These are phyloP conservation scores for Claviceps purpurea DNA, from an alignment of 2,329 filamentous ascomycete genomes.

Conservation along the genomic window DNA sequence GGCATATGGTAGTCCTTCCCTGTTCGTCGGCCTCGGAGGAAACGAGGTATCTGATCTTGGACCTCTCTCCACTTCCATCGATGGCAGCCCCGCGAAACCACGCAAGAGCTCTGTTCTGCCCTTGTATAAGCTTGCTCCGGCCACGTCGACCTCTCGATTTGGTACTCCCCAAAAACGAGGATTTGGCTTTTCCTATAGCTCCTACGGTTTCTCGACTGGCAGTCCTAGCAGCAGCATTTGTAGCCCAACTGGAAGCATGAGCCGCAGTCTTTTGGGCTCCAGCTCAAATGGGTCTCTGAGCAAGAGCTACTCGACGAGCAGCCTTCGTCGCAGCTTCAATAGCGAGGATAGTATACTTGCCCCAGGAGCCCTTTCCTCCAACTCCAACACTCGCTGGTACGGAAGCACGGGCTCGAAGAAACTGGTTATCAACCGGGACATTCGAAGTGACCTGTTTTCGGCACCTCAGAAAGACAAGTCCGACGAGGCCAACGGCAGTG, in stretches of 20 bases:
- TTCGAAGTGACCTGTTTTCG: conserved; percentile 60
- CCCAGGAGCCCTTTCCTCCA: conserved; percentile 71
- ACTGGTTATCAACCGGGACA: conserved; percentile 77
- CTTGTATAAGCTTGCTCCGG: conserved; percentile 75
- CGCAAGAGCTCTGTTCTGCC: conserved; percentile 71
- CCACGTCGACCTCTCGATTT: conserved; percentile 58
- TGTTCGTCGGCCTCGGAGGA: conserved; percentile 62
- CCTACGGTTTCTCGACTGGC: conserved; percentile 67
- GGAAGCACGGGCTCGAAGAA: conserved; percentile 68
- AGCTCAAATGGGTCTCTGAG: conserved; percentile 58
- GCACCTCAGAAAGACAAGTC: conserved; percentile 42
- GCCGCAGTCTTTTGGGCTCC: conserved; percentile 51
- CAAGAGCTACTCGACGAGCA: conserved; percentile 84
- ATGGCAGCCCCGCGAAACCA: conserved; percentile 52
- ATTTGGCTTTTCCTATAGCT: conserved; percentile 88
- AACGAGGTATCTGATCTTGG: conserved; percentile 60
- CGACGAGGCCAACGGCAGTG: conserved; percentile 22
- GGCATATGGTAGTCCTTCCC: conserved; percentile 76
- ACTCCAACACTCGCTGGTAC: conserved; percentile 48
- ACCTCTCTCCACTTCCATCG: conserved; percentile 81
- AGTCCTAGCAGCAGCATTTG: conserved; percentile 49
- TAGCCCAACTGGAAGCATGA: conserved; percentile 55
- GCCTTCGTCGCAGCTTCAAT: conserved; percentile 67
- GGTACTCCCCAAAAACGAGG: conserved; percentile 75
- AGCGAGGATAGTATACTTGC: conserved; percentile 76